These are phyloP conservation scores for Candida khao-thaluensis DNA, from an alignment of 805 yeast species.

Conservation along the genomic window DNA sequence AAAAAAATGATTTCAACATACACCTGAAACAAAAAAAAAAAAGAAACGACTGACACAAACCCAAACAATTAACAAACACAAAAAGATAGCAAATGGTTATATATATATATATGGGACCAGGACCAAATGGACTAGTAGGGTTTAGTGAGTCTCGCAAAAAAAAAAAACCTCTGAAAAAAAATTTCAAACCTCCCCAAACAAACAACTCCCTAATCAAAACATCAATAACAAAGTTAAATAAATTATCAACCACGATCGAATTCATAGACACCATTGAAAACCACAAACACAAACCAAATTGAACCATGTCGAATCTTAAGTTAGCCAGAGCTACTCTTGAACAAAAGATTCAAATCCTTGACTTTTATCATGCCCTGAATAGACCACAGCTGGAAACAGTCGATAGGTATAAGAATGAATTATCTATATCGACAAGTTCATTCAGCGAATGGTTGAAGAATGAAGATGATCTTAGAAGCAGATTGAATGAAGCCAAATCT, in stretches of 20 bases:
- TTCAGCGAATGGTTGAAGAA: slow-evolving; percentile 62
- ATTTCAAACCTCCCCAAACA: slow-evolving; percentile 7
- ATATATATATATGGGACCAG: no score
- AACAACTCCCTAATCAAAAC: slow-evolving; percentile 9
- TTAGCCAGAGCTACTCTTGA: slow-evolving; percentile 56
- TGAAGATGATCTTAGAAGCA: slow-evolving; percentile 48
- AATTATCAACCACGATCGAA: no score
- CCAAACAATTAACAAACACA: no score
- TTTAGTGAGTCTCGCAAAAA: no score
- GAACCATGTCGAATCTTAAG: slow-evolving; percentile 14
- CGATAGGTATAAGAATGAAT: slow-evolving; percentile 47
- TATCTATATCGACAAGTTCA: slow-evolving; percentile 58
- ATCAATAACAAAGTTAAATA: neutral
- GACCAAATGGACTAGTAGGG: no score
- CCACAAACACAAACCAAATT: no score
- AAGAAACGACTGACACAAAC: no score
- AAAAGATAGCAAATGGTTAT: no score
- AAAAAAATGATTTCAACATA: no score
- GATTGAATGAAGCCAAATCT: slow-evolving; percentile 38
- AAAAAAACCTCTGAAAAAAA: slow-evolving; percentile 6
- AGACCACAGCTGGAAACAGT: slow-evolving; percentile 60
- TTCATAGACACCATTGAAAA: no score
- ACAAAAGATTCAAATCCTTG: slow-evolving; percentile 56
- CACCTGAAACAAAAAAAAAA: no score
- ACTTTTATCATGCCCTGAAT: slow-evolving; percentile 46